Evolutionary conservation across 208 protist genomes (phyloP), one percentile per base, ranked within the genome.

Genomic region (Trypanosomatidae sp.): DNA sequence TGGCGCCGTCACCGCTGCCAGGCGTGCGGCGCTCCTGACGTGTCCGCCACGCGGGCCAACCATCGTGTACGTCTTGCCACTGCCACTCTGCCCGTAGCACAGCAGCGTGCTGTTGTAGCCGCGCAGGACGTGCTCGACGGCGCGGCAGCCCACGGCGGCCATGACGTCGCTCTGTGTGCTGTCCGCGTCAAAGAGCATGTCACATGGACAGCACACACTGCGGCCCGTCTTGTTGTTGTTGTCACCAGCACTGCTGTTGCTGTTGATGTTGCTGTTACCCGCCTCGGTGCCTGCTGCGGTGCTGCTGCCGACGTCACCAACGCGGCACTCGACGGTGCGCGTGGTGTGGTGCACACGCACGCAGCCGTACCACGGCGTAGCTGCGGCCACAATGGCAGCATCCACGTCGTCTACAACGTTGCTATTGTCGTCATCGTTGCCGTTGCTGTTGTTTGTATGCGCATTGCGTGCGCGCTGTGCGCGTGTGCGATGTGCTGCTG

Each of bases 1-100:
- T 26, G 15, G 33, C 16, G 7, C 4, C 42, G 3, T 8, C 22
- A 48, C 38, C 15, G 46, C 7, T 7, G 16, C 6, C 7, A 11
- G 15, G n/a, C 25, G 2, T 2, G 15, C 23, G 15, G 4, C 4
- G 6, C 6, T 4, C 19, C 16, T 37, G 41, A 37, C 4, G 11
- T 16, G 26, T 4, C 68, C 76, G 0, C 69, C 71, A 13, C 43
- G 38, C 22, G 72, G 61, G 10, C 83, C 81, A 19, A 89, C 24
- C 55, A 91, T 73, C 8, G 78, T 91, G 68, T 90, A 74, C 5
- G 86, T 94, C 50, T 94, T 94, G 11, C 94, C 94, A 18, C 78
- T 88, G 4, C 91, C 83, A 38, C 79, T 95, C 66, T 96, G 90
- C 2, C 90, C 88, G 56, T 95, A 95, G 46, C 82, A 86, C 21